Evolutionary conservation across 192 early-diverging fungal species (phyloP).

Genomic region (Rhizophagus clarus): DNA sequence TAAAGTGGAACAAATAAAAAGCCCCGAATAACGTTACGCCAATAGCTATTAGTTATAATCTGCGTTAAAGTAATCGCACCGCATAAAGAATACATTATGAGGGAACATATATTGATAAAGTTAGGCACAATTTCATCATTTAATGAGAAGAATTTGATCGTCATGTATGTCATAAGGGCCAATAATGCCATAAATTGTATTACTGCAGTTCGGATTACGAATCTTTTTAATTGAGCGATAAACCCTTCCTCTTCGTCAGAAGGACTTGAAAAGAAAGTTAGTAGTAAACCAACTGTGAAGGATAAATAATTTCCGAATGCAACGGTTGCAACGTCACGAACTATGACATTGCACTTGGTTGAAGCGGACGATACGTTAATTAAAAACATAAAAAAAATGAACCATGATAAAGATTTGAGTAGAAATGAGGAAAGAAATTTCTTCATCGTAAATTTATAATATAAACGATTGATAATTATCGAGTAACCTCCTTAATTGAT

Average conservation of each 20-base stretch:
- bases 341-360: neutral
- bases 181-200: neutral
- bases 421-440: no score
- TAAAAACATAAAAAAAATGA: neutral
- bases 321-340: neutral
- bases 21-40: neutral
- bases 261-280: slow-evolving; percentile 7
- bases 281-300: neutral
- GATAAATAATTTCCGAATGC: slow-evolving; percentile 25
- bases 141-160: slow-evolving; percentile 8
- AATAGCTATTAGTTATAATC: neutral
- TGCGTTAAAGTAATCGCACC: slow-evolving; percentile 6
- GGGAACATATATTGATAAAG: neutral
- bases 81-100: slow-evolving; percentile 18
- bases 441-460: no score
- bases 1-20: neutral
- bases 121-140: neutral
- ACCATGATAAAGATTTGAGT: neutral
- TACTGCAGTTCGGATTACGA: slow-evolving; percentile 6
- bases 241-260: neutral
- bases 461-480: no score
- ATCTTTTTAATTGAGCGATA: neutral
- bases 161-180: slow-evolving; percentile 11
- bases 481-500: no score
- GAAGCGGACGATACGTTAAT: neutral